Evolutionary conservation across 129 eudicot genomes (phyloP).

Genomic region (Saussurea involucrata): DNA sequence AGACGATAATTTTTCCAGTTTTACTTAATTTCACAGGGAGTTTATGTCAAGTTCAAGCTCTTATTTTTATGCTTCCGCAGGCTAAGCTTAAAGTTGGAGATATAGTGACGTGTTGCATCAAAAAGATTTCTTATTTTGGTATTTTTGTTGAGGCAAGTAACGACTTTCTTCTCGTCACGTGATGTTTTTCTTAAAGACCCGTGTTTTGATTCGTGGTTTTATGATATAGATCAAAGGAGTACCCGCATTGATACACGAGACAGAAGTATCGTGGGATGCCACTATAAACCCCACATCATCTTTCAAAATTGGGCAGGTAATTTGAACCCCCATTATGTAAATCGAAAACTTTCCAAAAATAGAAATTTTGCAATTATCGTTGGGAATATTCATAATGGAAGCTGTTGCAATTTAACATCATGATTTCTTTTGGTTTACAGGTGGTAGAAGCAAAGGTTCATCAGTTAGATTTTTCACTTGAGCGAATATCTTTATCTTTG

Average conservation of each 20-base stretch:
- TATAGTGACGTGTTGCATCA: slow-evolving; percentile 71
- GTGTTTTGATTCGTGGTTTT: slow-evolving; percentile 5
- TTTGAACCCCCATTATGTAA: neutral
- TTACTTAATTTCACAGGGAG: neutral
- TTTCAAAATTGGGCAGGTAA: slow-evolving; percentile 87
- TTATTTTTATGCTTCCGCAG: slow-evolving; percentile 35
- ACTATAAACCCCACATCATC: slow-evolving; percentile 52
- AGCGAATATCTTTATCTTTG: slow-evolving; percentile 73
- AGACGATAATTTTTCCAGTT: neutral
- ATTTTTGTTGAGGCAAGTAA: slow-evolving; percentile 86
- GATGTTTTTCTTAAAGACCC: neutral
- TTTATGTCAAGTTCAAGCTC: slow-evolving; percentile 11
- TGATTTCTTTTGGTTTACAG: slow-evolving; percentile 38
- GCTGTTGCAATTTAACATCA: neutral
- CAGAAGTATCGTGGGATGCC: slow-evolving; percentile 94
- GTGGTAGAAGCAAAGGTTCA: slow-evolving; percentile 83
- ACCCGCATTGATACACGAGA: slow-evolving; percentile 85
- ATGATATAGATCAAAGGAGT: slow-evolving; percentile 83
- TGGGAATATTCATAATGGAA: neutral
- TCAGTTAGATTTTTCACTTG: slow-evolving; percentile 78
- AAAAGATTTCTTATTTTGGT: slow-evolving; percentile 77
- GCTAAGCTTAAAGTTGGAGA: slow-evolving; percentile 73
- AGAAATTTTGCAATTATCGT: neutral
- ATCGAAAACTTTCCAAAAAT: neutral
- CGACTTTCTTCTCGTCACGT: neutral